Conservation (phyloP, 2,329 filamentous ascomycete genomes). For the Calonectria honghensis region DNA sequence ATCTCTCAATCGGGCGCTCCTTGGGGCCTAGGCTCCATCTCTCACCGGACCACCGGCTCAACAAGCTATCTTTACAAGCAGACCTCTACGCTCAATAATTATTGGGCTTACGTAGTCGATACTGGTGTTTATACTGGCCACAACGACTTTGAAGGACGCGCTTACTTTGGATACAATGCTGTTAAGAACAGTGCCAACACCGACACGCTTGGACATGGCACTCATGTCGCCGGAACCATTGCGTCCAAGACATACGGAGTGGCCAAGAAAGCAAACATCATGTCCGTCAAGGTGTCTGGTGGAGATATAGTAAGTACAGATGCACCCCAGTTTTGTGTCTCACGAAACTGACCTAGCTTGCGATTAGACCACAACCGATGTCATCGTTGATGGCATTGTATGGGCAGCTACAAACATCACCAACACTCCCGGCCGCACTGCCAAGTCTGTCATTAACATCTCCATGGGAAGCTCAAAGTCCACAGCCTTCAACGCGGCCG, state of each 20-base stretch:
- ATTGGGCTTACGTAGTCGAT: constrained; percentile 11
- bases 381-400: constrained; percentile 5
- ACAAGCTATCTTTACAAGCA: constrained; percentile 7
- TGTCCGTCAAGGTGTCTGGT: constrained; percentile 4
- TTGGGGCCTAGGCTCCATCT: constrained; percentile 1
- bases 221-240: constrained; percentile 2
- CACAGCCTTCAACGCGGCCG: neutral
- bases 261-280: constrained; percentile 15
- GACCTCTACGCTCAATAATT: neutral
- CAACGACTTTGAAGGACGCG: neutral
- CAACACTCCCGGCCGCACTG: constrained; percentile 2
- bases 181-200: neutral
- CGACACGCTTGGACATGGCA: constrained; percentile 8
- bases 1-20: neutral
- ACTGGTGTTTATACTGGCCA: constrained; percentile 14
- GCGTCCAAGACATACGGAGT: constrained; percentile 2
- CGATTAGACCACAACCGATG: constrained; percentile 12
- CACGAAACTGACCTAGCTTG: neutral
- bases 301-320: neutral
- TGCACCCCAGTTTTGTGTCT: neutral
- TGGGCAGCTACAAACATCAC: constrained; percentile 20
- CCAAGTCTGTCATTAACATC: constrained; percentile 18
- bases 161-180: constrained; percentile 1
- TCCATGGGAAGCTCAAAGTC: constrained; percentile 21
- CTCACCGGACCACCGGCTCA: neutral